Evolutionary conservation across 1,139 yeast species (phyloP), one percentile per base, ranked within the genome.

Genomic region (Taiozyma onychis): DNA sequence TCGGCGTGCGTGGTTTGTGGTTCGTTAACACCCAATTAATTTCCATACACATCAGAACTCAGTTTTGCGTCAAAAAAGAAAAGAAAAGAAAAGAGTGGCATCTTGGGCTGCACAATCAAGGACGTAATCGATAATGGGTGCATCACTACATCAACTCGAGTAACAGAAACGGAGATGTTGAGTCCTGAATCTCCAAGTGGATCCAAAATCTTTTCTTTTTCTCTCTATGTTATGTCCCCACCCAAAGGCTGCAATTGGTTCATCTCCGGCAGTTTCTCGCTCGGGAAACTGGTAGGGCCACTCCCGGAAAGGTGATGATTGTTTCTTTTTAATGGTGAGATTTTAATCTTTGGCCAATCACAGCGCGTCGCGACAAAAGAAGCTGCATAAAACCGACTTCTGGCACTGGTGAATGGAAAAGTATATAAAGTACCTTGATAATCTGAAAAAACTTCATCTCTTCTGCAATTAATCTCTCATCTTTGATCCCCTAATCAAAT

Each of bases 271-370:
- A 18, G n/a, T 11, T 30, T 13, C 14, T 30, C 9, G 35, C 35
- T 32, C 35, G 16, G 18, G 35, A 18, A 7, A 6, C 35, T 32
- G 35, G 35, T 32, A 32, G 35, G 35, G 35, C 35, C 35, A 32
- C 18, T 32, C 9, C 18, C 18, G 18, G 35, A 14, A 30, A 32
- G 35, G 4, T n/a, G 6, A 18, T n/a, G 35, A n/a, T 32, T 32
- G 41, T 34, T 44, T 24, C 45, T 42, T 42, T 42, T 42, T 32
- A 9, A 18, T 10, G n/a, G 8, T 34, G 39, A 10, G 13, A 16
- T 21, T 32, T 39, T 49, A 48, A 50, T 50, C 53, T 50, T 46
- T 50, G 51, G 41, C 53, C 53, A 50, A 50, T 50, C 32, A 50
- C 22, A 44, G 11, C 24, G 7, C 30, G 7, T 18, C n/a, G 24